phyloP scores from a whole-genome alignment of 2,329 filamentous ascomycete species.

The Aspergillus pseudoterreus region DNA sequence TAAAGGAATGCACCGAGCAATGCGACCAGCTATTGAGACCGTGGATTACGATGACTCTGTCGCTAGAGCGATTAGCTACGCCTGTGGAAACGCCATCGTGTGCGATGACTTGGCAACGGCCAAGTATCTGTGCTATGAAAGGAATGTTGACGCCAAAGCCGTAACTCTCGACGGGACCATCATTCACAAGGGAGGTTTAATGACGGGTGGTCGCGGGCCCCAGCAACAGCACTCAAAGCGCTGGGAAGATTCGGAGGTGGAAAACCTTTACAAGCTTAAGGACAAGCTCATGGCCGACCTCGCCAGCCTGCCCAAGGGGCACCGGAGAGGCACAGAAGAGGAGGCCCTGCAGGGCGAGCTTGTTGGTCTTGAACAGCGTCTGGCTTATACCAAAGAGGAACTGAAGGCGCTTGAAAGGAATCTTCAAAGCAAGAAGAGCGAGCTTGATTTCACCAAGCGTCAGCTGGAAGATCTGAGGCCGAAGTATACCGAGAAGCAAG shows the following conservation, averaged over 20 bases:
- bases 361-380: constrained; percentile 71
- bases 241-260: constrained; percentile 87
- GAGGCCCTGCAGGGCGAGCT: constrained; percentile 78
- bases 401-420: constrained; percentile 76
- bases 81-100: constrained; percentile 90
- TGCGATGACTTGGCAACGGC: constrained; percentile 85
- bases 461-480: constrained; percentile 74
- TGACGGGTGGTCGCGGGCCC: constrained; percentile 88
- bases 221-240: constrained; percentile 68
- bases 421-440: constrained; percentile 75
- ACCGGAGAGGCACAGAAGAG: constrained; percentile 72
- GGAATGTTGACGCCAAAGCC: constrained; percentile 82
- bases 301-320: constrained; percentile 71
- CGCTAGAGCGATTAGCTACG: constrained; percentile 90
- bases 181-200: constrained; percentile 92
- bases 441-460: constrained; percentile 68
- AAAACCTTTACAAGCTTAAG: constrained; percentile 73
- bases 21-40: constrained; percentile 87
- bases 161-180: constrained; percentile 94
- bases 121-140: constrained; percentile 83
- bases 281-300: constrained; percentile 76
- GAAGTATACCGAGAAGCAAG: constrained; percentile 70
- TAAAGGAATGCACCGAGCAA: constrained; percentile 80
- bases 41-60: constrained; percentile 88
- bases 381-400: constrained; percentile 70